A percentile compares a stretch with the other conserved stretches of the same genome.
phyloP scores from a whole-genome alignment of 1,284 basidiomycete genomes.

The Xerocomus amazonicus region DNA sequence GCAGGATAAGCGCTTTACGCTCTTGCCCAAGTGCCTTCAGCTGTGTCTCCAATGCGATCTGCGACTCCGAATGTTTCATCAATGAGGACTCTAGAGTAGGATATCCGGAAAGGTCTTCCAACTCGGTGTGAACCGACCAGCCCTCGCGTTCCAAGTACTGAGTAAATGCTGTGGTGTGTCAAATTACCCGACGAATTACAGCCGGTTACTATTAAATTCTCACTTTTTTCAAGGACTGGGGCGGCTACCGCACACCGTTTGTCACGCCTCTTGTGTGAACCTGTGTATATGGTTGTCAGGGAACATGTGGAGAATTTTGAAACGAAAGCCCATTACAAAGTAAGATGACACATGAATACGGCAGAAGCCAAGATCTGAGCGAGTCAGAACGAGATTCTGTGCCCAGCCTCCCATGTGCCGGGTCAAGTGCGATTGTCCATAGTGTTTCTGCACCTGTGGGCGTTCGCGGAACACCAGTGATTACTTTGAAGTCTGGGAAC shows the following conservation, averaged over 20 bases:
- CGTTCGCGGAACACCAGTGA: conserved; percentile 65
- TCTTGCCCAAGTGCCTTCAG: conserved; percentile 50
- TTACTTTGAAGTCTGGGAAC: conserved; percentile 86
- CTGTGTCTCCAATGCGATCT: conserved; percentile 39
- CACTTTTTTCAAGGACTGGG: conserved; percentile 74
- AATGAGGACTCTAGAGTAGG: conserved; percentile 51
- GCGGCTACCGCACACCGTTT: conserved; percentile 87
- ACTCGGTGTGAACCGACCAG: conserved; percentile 73
- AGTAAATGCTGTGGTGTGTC: conserved; percentile 49
- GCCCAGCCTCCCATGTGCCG: conserved; percentile 47
- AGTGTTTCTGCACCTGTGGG: conserved; percentile 64
- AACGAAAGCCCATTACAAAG: conserved; percentile 55
- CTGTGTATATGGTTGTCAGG: conserved; percentile 39
- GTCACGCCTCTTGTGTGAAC: conserved; percentile 89
- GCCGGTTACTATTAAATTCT: conserved; percentile 8
- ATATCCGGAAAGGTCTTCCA: conserved; percentile 61
- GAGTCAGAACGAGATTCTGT: conserved; percentile 40
- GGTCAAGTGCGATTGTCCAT: conserved; percentile 62
- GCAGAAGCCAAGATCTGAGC: conserved; percentile 69
- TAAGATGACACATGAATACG: conserved; percentile 72
- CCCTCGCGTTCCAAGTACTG: conserved; percentile 58
- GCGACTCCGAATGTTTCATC: conserved; percentile 38
- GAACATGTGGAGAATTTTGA: neutral
- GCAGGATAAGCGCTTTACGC: conserved; percentile 72
- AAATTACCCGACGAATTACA: conserved; percentile 14